Evolutionary conservation across 768 basidiomycete genomes (phyloP).

Genomic region (Pleurotus tuoliensis): DNA sequence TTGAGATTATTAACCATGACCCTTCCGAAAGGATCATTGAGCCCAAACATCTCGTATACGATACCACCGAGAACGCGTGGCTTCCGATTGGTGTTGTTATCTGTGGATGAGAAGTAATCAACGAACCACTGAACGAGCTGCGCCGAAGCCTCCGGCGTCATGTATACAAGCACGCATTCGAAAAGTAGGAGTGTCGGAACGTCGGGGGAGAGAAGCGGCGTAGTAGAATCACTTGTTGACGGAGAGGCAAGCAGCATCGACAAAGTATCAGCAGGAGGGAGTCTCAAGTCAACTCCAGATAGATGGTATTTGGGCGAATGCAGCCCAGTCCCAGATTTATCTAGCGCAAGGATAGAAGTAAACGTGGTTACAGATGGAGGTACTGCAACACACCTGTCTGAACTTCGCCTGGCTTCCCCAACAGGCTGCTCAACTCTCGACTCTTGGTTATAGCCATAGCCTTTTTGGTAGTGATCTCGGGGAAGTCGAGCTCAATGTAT

Average conservation of each 20-base stretch:
- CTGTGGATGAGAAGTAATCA: conserved; percentile 34
- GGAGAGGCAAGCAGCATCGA: conserved; percentile 27
- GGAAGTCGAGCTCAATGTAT: conserved; percentile 91
- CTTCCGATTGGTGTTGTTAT: background rate
- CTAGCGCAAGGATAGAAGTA: conserved; percentile 1
- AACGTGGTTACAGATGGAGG: background rate
- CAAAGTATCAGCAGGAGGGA: conserved; percentile 46
- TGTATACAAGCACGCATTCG: conserved; percentile 93
- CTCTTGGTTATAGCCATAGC: conserved; percentile 75
- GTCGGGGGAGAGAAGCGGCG: conserved; percentile 48
- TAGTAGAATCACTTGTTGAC: background rate
- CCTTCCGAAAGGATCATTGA: conserved; percentile 84
- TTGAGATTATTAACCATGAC: conserved; percentile 89
- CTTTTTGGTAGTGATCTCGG: conserved; percentile 81
- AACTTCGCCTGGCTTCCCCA: conserved; percentile 45
- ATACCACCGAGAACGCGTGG: conserved; percentile 46
- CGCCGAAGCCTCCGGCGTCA: conserved; percentile 56
- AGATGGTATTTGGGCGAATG: conserved; percentile 62
- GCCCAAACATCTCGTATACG: conserved; percentile 92
- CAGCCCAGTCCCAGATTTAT: conserved; percentile 55
- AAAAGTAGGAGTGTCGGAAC: conserved; percentile 83
- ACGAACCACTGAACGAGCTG: conserved; percentile 73
- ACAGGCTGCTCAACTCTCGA: conserved; percentile 43
- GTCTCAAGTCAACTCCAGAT: conserved; percentile 73
- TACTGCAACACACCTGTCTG: conserved; percentile 33